These are phyloP conservation scores for Plasmopara viticola DNA, from an alignment of 352 stramenopile species.

Conservation along the genomic window DNA sequence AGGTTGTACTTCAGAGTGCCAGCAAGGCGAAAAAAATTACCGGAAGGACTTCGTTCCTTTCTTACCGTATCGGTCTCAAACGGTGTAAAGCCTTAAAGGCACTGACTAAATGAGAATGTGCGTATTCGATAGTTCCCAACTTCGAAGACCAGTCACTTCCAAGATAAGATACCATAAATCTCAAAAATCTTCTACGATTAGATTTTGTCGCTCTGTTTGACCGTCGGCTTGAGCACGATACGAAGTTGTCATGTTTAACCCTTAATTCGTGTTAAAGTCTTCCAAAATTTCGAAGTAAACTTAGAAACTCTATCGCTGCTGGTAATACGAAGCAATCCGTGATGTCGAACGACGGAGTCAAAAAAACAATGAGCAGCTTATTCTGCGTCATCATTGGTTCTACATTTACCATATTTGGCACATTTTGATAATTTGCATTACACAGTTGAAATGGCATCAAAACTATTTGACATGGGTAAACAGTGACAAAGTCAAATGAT, in stretches of 20 bases:
- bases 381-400: too few relatives aligned
- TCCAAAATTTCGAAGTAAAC: slow-evolving; percentile 15
- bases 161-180: background rate
- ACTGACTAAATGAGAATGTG: background rate
- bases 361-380: too few relatives aligned
- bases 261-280: background rate
- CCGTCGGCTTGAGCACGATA: slow-evolving; percentile 2
- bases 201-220: slow-evolving; percentile 5
- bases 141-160: slow-evolving; percentile 1
- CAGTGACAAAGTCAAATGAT: too few relatives aligned
- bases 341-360: slow-evolving; percentile 9
- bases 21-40: background rate
- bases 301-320: slow-evolving; percentile 15
- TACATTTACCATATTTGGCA: too few relatives aligned
- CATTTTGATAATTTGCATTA: too few relatives aligned
- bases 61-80: background rate
- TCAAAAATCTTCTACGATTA: background rate
- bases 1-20: slow-evolving; percentile 6
- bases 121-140: slow-evolving; percentile 2
- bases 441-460: too few relatives aligned
- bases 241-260: background rate
- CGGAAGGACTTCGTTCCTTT: background rate
- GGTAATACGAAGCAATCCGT: slow-evolving; percentile 14
- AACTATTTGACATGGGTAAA: too few relatives aligned
- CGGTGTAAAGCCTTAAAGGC: background rate